These are phyloP conservation scores for Silene conica DNA, from an alignment of 148 eudicot genomes.

Conservation along the genomic window DNA sequence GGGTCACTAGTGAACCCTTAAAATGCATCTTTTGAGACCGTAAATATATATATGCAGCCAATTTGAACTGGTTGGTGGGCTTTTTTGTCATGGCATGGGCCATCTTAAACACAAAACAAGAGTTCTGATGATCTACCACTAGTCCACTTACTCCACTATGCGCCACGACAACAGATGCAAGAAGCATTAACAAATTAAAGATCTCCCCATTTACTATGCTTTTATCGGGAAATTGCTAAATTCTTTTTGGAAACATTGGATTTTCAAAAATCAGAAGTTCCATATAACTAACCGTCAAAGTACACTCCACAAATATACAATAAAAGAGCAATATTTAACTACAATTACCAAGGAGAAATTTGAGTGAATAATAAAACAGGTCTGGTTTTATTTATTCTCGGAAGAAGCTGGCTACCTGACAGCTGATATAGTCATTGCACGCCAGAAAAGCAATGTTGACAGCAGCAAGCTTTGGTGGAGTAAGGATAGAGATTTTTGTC, in stretches of 20 bases:
- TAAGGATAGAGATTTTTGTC: slow-evolving; percentile 84
- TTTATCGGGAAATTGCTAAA: neutral
- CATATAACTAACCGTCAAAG: neutral
- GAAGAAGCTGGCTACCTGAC: slow-evolving; percentile 60
- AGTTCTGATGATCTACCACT: neutral
- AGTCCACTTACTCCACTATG: neutral
- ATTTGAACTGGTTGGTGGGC: neutral
- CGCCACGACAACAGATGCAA: neutral
- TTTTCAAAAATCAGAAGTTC: neutral
- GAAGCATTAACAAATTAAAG: neutral
- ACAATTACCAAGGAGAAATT: neutral
- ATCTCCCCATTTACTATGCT: neutral
- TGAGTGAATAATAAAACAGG: neutral
- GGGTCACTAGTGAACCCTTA: neutral
- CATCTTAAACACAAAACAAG: neutral
- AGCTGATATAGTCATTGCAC: slow-evolving; percentile 77
- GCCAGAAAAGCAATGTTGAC: slow-evolving; percentile 87
- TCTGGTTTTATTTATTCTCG: neutral
- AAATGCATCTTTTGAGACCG: neutral
- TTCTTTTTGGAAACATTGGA: neutral
- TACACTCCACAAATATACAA: neutral
- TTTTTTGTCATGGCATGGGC: slow-evolving; percentile 7
- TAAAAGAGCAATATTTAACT: neutral
- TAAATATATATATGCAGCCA: neutral
- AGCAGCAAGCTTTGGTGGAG: slow-evolving; percentile 85